A percentile compares a stretch with the other conserved stretches of the same genome.
Evolutionary conservation across 1,139 yeast genomes (phyloP).

Genomic region (Candida dubliniensis): DNA sequence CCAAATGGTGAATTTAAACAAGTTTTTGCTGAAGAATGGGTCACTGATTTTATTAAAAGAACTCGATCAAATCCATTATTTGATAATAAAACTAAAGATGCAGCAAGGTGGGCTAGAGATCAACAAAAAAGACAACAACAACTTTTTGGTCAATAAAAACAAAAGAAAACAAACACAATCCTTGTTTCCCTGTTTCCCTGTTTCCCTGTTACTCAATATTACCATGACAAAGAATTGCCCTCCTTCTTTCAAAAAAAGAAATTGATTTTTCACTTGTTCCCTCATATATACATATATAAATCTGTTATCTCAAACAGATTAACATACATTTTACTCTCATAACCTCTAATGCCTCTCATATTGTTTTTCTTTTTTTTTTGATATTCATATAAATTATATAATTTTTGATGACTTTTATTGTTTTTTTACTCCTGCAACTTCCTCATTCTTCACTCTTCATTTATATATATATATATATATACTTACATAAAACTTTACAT

Average conservation of each 20-base stretch:
- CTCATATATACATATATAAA: too few species aligned
- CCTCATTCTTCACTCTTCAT: too few species aligned
- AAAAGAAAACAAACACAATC: background rate
- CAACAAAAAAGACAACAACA: conserved; percentile 61
- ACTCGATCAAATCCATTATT: conserved; percentile 66
- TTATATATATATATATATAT: too few species aligned
- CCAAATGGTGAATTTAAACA: conserved; percentile 71
- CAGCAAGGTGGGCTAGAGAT: conserved; percentile 96
- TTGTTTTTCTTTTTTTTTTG: conserved; percentile 3
- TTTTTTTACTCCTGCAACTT: background rate
- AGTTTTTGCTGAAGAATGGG: conserved; percentile 72
- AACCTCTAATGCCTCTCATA: conserved; percentile 10
- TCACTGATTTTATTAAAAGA: conserved; percentile 70
- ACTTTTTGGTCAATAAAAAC: conserved; percentile 9
- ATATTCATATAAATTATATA: background rate
- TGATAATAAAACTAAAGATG: conserved; percentile 69
- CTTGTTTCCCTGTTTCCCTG: background rate
- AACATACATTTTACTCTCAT: conserved; percentile 8
- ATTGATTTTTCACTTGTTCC: too few species aligned
- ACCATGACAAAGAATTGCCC: too few species aligned
- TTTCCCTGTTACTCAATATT: background rate
- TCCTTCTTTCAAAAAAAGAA: too few species aligned
- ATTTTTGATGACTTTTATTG: background rate
- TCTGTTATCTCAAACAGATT: background rate
- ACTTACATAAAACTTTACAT: too few species aligned